Evolutionary conservation across 2,329 filamentous ascomycete species (phyloP), one percentile per base, ranked within the genome.

Genomic region (Colletotrichum navitas): DNA sequence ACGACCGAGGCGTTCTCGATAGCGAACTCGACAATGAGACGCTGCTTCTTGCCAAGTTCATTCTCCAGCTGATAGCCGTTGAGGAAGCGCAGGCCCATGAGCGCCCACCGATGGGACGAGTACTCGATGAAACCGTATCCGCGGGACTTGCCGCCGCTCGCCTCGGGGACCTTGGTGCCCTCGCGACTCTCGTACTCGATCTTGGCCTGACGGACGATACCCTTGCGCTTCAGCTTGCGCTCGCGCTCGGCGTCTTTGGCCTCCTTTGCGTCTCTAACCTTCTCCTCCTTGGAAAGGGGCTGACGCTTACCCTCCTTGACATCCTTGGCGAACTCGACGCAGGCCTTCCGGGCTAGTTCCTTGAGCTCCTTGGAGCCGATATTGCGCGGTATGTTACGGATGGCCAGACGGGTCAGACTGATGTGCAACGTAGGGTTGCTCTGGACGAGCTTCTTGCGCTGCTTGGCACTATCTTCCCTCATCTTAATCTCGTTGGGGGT

Each of bases 111-210:
- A 79, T 99, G 96, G 39, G 93, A 96, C 74, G 91, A 93, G 82
- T 98, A 99, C 83, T 99, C 96, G 75, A 99, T 93, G 84, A 99
- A 99, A 16, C 97, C 96, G 80, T 99, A 99, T 6, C 96, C 96
- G 80, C 95, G 90, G 80, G 93, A 96, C 79, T 93, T 89, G 58
- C 95, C 95, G 10, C 93, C 94, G 62, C 86, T 90, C 54, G 89
- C 87, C 82, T 97, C 94, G 11, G 87, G 83, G 18, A 97, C 90
- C 84, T 98, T 98, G 77, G 90, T 90, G 56, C 96, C 96, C 76
- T 96, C 91, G 45, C 89, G 89, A 67, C 92, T 93, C 84, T 99
- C 96, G 78, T 96, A 98, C 47, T 98, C 93, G 66, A 99, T 89
- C 85, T 98, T 99, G 67, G 95, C 93, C 83, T 99, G 96, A 77